Evolutionary conservation across 352 stramenopile species (phyloP).

Genomic region (Globisporangium iwayamae): DNA sequence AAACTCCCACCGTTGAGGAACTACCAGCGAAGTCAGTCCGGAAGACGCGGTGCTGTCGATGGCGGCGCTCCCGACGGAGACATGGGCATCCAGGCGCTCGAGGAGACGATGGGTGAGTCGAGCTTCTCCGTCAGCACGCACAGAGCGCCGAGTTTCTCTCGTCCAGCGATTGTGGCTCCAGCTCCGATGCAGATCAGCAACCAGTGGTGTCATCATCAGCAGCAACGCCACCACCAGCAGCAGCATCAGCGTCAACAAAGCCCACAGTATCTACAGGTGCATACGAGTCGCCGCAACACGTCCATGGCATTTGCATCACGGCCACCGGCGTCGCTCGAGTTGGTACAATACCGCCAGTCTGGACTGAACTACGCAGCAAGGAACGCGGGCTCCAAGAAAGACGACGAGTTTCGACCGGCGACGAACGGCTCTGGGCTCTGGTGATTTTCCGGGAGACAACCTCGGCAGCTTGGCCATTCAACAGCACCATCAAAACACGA

Average conservation of each 20-base stretch:
- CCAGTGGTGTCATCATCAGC: conserved; percentile 1
- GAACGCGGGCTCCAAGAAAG: conserved; percentile 34
- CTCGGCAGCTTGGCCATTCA: not conserved
- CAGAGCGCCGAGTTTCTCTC: conserved; percentile 25
- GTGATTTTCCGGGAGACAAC: not conserved
- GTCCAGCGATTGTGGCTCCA: conserved; percentile 39
- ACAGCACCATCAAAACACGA: not conserved
- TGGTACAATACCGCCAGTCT: conserved; percentile 19
- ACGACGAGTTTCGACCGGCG: conserved; percentile 44
- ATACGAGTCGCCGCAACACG: conserved; percentile 5
- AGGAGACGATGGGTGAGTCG: conserved; percentile 66
- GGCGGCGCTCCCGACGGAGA: conserved; percentile 31
- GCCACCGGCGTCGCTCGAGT: conserved; percentile 1
- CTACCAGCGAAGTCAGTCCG: conserved; percentile 58
- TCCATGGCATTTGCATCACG: conserved; percentile 9
- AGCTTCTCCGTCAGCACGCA: conserved; percentile 47
- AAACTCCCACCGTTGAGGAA: conserved; percentile 58
- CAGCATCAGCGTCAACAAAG: conserved; percentile 6
- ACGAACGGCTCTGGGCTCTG: conserved; percentile 21
- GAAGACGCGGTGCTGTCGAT: conserved; percentile 60
- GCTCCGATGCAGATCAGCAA: conserved; percentile 12
- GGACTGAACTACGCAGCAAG: conserved; percentile 10
- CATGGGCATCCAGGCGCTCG: conserved; percentile 56
- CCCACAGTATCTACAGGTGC: not conserved
- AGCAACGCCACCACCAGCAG: not conserved